Evolutionary conservation across 2,329 filamentous ascomycete species (phyloP).

Genomic region (Akanthomyces lecanii): DNA sequence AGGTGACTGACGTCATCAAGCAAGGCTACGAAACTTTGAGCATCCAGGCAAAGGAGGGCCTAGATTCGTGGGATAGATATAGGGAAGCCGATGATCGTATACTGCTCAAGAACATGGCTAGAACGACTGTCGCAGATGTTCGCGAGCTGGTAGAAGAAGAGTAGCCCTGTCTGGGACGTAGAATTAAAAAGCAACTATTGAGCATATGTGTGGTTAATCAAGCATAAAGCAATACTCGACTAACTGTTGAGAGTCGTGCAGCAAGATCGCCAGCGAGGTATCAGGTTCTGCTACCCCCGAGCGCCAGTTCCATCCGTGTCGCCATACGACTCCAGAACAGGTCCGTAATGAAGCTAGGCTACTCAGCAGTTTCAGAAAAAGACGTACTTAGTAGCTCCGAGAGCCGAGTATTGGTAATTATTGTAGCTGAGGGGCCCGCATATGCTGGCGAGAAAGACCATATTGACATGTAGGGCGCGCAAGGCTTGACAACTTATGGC

Average conservation of each 20-base stretch:
- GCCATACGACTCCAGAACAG: neutral
- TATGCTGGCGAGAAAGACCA: neutral
- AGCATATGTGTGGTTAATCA: neutral
- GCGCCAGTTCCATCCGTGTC: neutral
- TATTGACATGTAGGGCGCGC: constrained; percentile 15
- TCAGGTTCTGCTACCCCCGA: no score
- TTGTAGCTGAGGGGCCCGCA: neutral
- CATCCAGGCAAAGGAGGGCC: constrained; percentile 80
- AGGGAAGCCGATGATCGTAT: constrained; percentile 81
- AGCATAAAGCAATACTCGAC: no score
- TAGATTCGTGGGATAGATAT: constrained; percentile 82
- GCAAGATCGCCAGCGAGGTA: no score
- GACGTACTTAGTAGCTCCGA: neutral
- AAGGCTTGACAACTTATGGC: neutral
- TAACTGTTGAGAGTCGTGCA: no score
- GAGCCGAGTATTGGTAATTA: neutral
- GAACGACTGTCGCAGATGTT: constrained; percentile 66
- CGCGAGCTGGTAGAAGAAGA: constrained; percentile 44
- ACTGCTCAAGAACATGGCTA: constrained; percentile 80
- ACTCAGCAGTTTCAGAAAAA: no score
- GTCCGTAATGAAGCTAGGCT: no score
- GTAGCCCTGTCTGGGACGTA: neutral
- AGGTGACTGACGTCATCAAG: constrained; percentile 90
- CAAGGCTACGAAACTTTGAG: constrained; percentile 93
- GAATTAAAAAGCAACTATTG: neutral